Evolutionary conservation across 768 basidiomycete species (phyloP), one percentile per base, ranked within the genome.

Genomic region (Baorangia bicolor): DNA sequence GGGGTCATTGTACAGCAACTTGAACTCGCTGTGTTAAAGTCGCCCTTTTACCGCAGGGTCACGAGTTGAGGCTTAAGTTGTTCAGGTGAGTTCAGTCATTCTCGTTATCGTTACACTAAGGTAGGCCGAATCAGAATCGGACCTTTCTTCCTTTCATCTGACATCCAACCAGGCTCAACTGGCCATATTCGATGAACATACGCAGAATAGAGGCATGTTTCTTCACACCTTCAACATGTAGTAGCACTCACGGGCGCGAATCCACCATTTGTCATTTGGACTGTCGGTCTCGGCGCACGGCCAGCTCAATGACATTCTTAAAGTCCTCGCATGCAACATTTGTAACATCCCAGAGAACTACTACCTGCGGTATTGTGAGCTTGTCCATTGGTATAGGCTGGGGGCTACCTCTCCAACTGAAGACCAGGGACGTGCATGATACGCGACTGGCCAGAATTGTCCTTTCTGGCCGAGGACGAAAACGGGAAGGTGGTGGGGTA

Each of bases 301-400:
- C 46, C 64, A 81, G 80, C 55, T 77, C 40, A 76, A 70, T 28
- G 81, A 83, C 65, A 66, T 83, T 53, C 57, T 79, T 35, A 74
- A 74, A 18, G 78, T 83, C 71, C 76, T 81, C 60, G 70, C 77
- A 60, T 78, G 77, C 56, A 83, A 83, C 62, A 57, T 82, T 25
- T 69, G 76, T 60, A 81, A 80, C 63, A 67, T 83, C n/a, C 81
- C 81, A 1, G 81, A 82, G 54, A 78, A 78, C 65, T 79, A 79
- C 53, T 68, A 68, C 14, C 69, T 75, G 47, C 56, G 60, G 44
- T 67, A 60, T 44, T 73, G 69, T 75, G 55, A 49, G 68, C 49
- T 55, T 45, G 43, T 34, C 20, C 14, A 16, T 12, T n/a, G 18
- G 11, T 31, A 14, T 37, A 20, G 2, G n/a, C 18, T 16, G 28